Evolutionary conservation across 2,329 filamentous ascomycete species (phyloP), one percentile per base, ranked within the genome.

Genomic region (Cladosporium halotolerans): DNA sequence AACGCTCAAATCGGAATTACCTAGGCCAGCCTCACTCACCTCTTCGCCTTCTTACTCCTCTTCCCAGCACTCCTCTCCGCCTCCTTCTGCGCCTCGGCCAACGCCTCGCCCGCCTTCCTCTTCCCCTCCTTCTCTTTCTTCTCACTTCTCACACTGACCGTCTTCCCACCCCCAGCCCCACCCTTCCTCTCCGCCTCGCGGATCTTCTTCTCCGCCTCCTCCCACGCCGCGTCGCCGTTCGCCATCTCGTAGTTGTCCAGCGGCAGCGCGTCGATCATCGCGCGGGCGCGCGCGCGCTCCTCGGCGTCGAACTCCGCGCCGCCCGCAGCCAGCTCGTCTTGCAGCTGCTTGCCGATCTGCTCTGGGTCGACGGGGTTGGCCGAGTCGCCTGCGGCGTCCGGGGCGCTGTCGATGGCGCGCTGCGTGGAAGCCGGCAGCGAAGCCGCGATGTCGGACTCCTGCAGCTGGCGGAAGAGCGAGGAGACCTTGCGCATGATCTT

Each of bases 401-500:
- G 59, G 31, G 59, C 45, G 41, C 59, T 47, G 69, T 75, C 60
- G 53, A 72, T 68, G 9, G 51, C 57, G 23, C 41, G 45, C 10
- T 28, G 43, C 1, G 52, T 23, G n/a, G 57, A 46, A 63, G 51
- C 80, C 2, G 74, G 75, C 65, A 78, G 68, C 0, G 63, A 67
- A 54, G 72, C 64, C 39, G 69, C 69, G 13, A 76, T 84, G 0
- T 88, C 89, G 3, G 82, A 83, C 40, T 89, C 82, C 2, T 96
- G 79, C 1, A 97, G 72, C 3, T 78, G 75, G 32, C 84, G 81
- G 72, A 99, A 93, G 66, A 91, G 82, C 2, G 80, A 78, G 2
- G 87, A 87, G 38, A 96, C 80, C 74, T 97, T 97, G 60, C 90
- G 83, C 55, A 96, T 79, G 56, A 96, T 86, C 77, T 99, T 99